Percentiles rank a stretch among this genome's conserved stretches.
Evolutionary conservation across 768 basidiomycete species (phyloP).

Genomic region (Daedalea quercina): DNA sequence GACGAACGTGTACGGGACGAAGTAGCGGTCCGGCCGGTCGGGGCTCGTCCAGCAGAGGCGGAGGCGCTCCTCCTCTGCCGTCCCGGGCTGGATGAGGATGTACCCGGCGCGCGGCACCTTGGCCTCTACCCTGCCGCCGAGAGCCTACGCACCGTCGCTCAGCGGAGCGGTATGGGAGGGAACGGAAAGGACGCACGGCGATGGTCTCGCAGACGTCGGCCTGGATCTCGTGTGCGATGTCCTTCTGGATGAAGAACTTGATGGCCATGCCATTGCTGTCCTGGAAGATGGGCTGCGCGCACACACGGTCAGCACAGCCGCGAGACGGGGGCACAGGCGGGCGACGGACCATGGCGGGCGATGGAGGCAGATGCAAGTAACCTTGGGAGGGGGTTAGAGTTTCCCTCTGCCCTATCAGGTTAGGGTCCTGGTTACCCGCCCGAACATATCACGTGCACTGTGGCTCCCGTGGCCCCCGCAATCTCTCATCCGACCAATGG

Average conservation of each 20-base stretch:
- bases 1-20: constrained; percentile 77
- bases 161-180: not conserved
- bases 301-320: not conserved
- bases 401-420: constrained; percentile 11
- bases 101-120: constrained; percentile 78
- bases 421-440: constrained; percentile 12
- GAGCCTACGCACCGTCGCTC: constrained; percentile 34
- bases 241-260: constrained; percentile 84
- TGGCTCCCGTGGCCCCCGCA: too few species aligned
- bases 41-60: constrained; percentile 62
- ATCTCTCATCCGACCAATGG: too few species aligned
- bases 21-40: constrained; percentile 69
- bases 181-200: constrained; percentile 36
- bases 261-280: constrained; percentile 58
- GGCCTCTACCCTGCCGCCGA: constrained; percentile 70
- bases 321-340: not conserved
- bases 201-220: constrained; percentile 71
- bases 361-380: too few species aligned
- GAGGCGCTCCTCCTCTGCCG: constrained; percentile 68
- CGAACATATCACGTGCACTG: not conserved
- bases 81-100: constrained; percentile 62
- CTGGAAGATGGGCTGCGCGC: constrained; percentile 61
- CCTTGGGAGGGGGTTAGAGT: constrained; percentile 20
- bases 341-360: constrained; percentile 12
- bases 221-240: constrained; percentile 59